Base-by-base conservation (phyloP, 345 rosid species). In the Eucalyptus microcorys region DNA sequence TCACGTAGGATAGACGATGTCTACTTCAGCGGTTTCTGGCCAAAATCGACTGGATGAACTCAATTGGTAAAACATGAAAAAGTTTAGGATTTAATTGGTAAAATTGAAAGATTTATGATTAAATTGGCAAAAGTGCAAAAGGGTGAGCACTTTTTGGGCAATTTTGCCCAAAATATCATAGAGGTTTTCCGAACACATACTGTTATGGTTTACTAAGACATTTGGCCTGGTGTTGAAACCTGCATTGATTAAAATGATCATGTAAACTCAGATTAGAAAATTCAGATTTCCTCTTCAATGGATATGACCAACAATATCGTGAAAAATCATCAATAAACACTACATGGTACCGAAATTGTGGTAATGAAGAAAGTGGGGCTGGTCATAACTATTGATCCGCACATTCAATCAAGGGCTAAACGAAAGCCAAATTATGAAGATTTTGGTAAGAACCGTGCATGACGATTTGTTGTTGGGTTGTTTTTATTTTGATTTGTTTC, bases 1-100 rank as follows among this genome's bases (percentile, higher is more conserved):
- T 22, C 12, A 55, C 0, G 0, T 24, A 55, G 13, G 61, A 55
- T 55, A 24, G 1, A 55, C 0, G 2, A 10, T 55, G 27, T 55
- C 3, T 55, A 55, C 3, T 8, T 55, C 5, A 55, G 5, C 1
- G 3, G 22, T 55, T 55, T 55, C 12, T 9, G 1, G 6, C 30
- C 6, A 55, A 55, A 55, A 55, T 55, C 7, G 1, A 52, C 1
- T 1, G 4, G 10, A 52, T 52, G 24, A 19, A 52, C 10, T 52
- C 4, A 52, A 17, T 52, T 19, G 24, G 9, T 52, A 52, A 52
- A 52, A 52, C 0, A 52, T 52, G 10, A 52, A 52, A 50, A 52
- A 52, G 22, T 55, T 55, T 21, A 21, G 5, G 27, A 55, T 2
- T 55, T 55, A 55, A 55, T 55, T 55, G 61, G 5, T 10, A 24